Percentiles rank a stretch among this genome's conserved stretches.
Conservation (phyloP, 441 rosid genomes). For the Pelargonium myrrhifolium region DNA sequence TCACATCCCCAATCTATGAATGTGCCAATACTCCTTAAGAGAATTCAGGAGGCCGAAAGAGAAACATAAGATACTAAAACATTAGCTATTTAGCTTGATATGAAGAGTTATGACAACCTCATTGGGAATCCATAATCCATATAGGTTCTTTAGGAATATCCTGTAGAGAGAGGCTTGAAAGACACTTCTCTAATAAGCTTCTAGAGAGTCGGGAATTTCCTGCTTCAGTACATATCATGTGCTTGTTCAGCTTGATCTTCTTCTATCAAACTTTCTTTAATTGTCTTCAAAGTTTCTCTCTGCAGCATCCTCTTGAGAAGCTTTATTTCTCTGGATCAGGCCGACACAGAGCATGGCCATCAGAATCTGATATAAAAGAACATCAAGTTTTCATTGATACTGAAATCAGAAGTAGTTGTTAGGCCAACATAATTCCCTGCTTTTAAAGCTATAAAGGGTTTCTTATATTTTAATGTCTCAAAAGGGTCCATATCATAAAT, state of each 20-base stretch:
- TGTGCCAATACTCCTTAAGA: conserved; percentile 16
- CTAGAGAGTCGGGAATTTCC: conserved; percentile 89
- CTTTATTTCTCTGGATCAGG: conserved; percentile 89
- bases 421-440: conserved; percentile 16
- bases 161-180: conserved; percentile 60
- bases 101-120: conserved; percentile 40
- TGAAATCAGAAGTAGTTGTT: too few relatives aligned
- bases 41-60: conserved; percentile 4
- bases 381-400: too few relatives aligned
- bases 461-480: conserved; percentile 77
- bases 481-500: conserved; percentile 92
- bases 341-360: conserved; percentile 27
- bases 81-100: neutral
- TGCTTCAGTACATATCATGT: conserved; percentile 74
- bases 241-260: conserved; percentile 80
- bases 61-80: conserved; percentile 8
- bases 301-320: conserved; percentile 72
- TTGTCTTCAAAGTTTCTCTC: conserved; percentile 47
- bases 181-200: conserved; percentile 49
- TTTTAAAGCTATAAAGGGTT: conserved; percentile 65
- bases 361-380: too few relatives aligned
- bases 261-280: conserved; percentile 73
- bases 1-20: conserved; percentile 70
- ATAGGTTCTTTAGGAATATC: conserved; percentile 88
- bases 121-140: conserved; percentile 50